A percentile compares a stretch with the other conserved stretches of the same genome.
phyloP scores from a whole-genome alignment of 140 eudicot species.

The Stevia rebaudiana region DNA sequence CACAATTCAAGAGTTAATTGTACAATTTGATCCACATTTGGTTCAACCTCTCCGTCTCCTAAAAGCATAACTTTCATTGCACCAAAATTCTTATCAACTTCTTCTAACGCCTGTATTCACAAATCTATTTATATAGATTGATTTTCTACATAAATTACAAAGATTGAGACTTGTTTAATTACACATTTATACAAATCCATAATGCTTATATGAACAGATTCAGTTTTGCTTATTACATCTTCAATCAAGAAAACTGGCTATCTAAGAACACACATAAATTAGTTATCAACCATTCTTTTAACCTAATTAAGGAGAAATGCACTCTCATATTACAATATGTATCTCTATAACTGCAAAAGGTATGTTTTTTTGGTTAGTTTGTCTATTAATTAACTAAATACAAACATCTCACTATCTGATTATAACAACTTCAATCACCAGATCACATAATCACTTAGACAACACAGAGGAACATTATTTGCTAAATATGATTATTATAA shows the following conservation, averaged over 20 bases:
- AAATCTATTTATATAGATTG: neutral
- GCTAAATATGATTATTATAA: neutral
- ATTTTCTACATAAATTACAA: neutral
- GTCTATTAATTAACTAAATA: neutral
- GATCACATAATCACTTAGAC: slow-evolving; percentile 1
- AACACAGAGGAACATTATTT: neutral
- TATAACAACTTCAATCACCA: neutral
- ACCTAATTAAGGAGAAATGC: neutral
- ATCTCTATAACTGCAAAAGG: neutral
- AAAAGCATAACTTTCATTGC: slow-evolving; percentile 72
- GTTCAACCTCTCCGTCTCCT: slow-evolving; percentile 93
- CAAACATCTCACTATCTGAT: neutral
- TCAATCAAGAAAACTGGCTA: neutral
- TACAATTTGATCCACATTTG: slow-evolving; percentile 67
- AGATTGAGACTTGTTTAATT: neutral
- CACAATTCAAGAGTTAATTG: slow-evolving; percentile 69
- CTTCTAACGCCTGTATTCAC: slow-evolving; percentile 75
- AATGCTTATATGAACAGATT: neutral
- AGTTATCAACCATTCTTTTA: neutral
- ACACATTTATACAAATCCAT: neutral
- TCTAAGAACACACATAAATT: neutral
- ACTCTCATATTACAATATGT: neutral
- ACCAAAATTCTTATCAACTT: slow-evolving; percentile 80
- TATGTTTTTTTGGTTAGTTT: neutral
- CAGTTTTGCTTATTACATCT: neutral